These are phyloP conservation scores for Cryptosporidium felis DNA, from an alignment of 169 alveolate genomes.

Conservation along the genomic window DNA sequence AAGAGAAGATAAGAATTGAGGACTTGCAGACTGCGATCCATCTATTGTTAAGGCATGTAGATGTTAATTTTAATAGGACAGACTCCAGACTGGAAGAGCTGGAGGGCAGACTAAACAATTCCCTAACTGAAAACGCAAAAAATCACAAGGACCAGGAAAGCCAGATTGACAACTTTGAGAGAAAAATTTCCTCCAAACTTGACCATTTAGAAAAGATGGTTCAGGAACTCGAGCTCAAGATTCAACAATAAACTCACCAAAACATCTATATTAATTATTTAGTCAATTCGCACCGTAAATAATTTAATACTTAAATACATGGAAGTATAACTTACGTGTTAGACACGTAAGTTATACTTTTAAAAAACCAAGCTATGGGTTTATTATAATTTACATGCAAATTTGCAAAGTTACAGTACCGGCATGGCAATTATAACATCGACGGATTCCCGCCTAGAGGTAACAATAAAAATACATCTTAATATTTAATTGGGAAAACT, in stretches of 20 bases:
- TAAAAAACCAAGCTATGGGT: not conserved
- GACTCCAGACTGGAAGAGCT: not conserved
- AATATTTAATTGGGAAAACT: not conserved
- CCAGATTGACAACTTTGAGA: conserved; percentile 38
- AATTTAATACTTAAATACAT: not conserved
- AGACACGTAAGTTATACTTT: not conserved
- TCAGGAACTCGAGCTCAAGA: not conserved
- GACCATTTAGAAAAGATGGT: conserved; percentile 27
- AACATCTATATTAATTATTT: not conserved
- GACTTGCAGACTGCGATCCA: conserved; percentile 51
- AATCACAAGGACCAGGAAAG: not conserved
- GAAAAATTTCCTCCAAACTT: not conserved
- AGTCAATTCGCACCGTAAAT: not conserved
- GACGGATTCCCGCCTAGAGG: not conserved
- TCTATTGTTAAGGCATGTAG: conserved; percentile 3
- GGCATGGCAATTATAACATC: not conserved
- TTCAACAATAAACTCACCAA: not conserved
- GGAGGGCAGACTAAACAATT: not conserved
- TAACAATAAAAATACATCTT: not conserved
- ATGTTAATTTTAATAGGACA: conserved; percentile 4
- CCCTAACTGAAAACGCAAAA: not conserved
- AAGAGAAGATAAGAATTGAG: conserved; percentile 56
- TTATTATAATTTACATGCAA: conserved; percentile 19
- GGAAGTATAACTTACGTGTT: not conserved
- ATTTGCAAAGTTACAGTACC: not conserved